Conservation (phyloP, 2,329 filamentous ascomycete species). For the Fusarium euwallaceae region DNA sequence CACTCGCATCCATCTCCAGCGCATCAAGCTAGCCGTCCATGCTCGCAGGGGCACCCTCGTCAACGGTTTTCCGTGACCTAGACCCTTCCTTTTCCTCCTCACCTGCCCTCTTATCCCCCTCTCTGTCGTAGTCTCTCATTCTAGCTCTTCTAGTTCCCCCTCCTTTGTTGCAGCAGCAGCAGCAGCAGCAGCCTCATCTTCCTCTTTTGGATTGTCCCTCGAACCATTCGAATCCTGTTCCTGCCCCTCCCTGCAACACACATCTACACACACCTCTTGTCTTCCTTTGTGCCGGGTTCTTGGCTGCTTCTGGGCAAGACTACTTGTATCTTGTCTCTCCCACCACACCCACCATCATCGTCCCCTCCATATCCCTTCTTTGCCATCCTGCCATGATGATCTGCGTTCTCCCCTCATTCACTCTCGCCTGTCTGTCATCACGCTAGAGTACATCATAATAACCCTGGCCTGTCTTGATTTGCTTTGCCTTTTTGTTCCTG, state of each 20-base stretch:
- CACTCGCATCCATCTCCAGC: constrained; percentile 7
- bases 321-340: constrained; percentile 40
- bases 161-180: not conserved
- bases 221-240: constrained; percentile 13
- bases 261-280: constrained; percentile 4
- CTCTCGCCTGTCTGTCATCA: not conserved
- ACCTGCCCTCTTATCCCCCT: not conserved
- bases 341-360: constrained; percentile 24
- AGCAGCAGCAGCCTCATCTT: constrained; percentile 17
- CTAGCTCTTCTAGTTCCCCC: constrained; percentile 16
- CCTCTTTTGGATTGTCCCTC: constrained; percentile 25
- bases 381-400: constrained; percentile 25
- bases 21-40: constrained; percentile 12
- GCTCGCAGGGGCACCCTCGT: constrained; percentile 36
- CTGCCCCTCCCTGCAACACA: constrained; percentile 14
- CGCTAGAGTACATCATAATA: constrained; percentile 8
- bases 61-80: constrained; percentile 24
- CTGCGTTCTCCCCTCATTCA: constrained; percentile 12
- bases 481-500: not conserved
- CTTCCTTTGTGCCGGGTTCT: constrained; percentile 31
- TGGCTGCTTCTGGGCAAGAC: constrained; percentile 18
- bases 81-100: constrained; percentile 9
- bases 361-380: constrained; percentile 24
- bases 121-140: constrained; percentile 6
- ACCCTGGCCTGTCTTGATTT: constrained; percentile 2